Conservation (phyloP, 2,329 filamentous ascomycete species). For the Lecanosticta acicola region DNA sequence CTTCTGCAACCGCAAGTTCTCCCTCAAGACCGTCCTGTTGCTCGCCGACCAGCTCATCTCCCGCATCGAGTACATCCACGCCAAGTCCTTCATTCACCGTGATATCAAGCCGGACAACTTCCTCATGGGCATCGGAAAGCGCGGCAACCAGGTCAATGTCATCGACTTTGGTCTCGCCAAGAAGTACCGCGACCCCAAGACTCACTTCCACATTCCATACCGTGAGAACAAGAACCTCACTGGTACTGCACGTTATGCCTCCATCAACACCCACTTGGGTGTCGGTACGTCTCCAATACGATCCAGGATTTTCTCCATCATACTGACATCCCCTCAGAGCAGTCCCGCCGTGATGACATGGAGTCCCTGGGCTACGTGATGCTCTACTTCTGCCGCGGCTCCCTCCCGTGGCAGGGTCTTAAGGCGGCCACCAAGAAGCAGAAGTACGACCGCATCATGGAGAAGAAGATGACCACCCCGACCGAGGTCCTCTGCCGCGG, state of each 20-base stretch:
- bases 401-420: constrained; percentile 89
- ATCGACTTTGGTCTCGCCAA: constrained; percentile 99
- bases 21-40: constrained; percentile 93
- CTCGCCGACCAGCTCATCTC: constrained; percentile 98
- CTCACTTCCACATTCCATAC: constrained; percentile 99
- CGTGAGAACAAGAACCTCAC: constrained; percentile 99
- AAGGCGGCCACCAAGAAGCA: constrained; percentile 76
- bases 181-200: constrained; percentile 99
- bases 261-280: constrained; percentile 97
- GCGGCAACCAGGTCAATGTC: constrained; percentile 98
- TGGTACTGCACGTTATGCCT: constrained; percentile 95
- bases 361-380: constrained; percentile 98
- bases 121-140: constrained; percentile 98
- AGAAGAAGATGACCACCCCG: constrained; percentile 99
- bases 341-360: constrained; percentile 99
- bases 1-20: constrained; percentile 99
- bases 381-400: constrained; percentile 99
- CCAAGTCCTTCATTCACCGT: constrained; percentile 98
- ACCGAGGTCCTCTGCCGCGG: constrained; percentile 98
- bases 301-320: neutral
- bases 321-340: constrained; percentile 53
- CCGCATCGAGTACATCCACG: constrained; percentile 98
- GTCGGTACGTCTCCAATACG: constrained; percentile 55
- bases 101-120: constrained; percentile 99
- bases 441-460: constrained; percentile 99